A percentile compares a stretch with the other conserved stretches of the same genome.
phyloP scores from a whole-genome alignment of 139 green algal species.

The Chlorella vulgaris region DNA sequence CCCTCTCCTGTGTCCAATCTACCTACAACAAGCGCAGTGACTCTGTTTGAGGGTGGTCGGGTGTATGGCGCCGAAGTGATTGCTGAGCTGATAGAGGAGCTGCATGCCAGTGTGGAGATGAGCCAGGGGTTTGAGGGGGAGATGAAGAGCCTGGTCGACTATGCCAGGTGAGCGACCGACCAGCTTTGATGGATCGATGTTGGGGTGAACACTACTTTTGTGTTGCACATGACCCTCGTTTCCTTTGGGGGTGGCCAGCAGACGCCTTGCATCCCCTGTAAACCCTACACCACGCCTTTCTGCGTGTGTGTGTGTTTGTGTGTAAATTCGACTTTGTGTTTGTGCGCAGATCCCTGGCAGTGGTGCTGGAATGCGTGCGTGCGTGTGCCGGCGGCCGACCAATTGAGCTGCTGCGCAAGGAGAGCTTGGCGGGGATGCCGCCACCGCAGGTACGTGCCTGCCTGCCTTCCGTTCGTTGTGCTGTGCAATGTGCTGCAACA shows the following conservation, averaged over 20 bases:
- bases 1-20: too few species aligned
- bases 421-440: constrained; percentile 76
- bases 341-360: constrained; percentile 50
- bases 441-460: constrained; percentile 5
- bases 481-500: not conserved
- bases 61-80: constrained; percentile 79
- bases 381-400: constrained; percentile 39
- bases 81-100: constrained; percentile 67
- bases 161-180: constrained; percentile 23
- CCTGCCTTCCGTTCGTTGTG: not conserved
- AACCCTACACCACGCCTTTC: not conserved
- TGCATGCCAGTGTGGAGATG: constrained; percentile 55
- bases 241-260: not conserved
- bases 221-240: not conserved
- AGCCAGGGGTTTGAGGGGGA: constrained; percentile 77
- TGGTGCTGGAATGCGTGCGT: constrained; percentile 54
- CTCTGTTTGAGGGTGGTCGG: constrained; percentile 87
- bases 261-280: not conserved
- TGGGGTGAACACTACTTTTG: not conserved
- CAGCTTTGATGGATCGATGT: not conserved
- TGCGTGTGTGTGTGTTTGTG: not conserved
- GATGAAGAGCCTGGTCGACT: constrained; percentile 64
- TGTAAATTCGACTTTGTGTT: not conserved
- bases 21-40: constrained; percentile 48
- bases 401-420: constrained; percentile 86